A percentile compares a stretch with the other conserved stretches of the same genome.
These are phyloP conservation scores for Pythium aphanidermatum DNA, from an alignment of 352 stramenopile species.

Conservation along the genomic window DNA sequence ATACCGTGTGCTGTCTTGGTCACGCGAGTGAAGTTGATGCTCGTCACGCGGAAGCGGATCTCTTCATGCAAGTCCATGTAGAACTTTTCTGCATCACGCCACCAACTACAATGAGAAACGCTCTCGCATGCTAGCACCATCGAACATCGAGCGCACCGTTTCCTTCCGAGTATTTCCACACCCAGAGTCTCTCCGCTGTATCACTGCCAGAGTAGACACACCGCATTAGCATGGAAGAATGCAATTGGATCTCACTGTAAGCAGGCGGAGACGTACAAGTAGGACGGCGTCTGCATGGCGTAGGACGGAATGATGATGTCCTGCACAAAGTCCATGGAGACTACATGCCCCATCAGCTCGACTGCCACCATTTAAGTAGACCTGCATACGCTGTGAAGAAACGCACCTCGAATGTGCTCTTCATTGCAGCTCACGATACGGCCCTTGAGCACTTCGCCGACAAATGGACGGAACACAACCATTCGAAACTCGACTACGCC, in stretches of 20 bases:
- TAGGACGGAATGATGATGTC: slow-evolving; percentile 88
- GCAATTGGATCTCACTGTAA: neutral
- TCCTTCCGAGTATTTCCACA: slow-evolving; percentile 84
- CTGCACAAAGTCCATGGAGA: slow-evolving; percentile 89
- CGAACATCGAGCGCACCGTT: slow-evolving; percentile 31
- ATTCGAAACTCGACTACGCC: slow-evolving; percentile 86
- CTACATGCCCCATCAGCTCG: slow-evolving; percentile 12
- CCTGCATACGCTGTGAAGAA: neutral
- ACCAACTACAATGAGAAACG: no score
- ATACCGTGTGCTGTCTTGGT: slow-evolving; percentile 80
- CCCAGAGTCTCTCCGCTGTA: slow-evolving; percentile 69
- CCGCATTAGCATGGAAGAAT: neutral
- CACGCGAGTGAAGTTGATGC: slow-evolving; percentile 86
- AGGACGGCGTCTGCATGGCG: slow-evolving; percentile 81
- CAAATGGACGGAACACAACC: slow-evolving; percentile 85
- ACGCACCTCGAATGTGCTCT: slow-evolving; percentile 72
- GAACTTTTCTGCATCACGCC: slow-evolving; percentile 50
- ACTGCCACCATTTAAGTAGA: neutral
- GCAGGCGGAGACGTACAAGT: slow-evolving; percentile 47
- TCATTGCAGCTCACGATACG: slow-evolving; percentile 87
- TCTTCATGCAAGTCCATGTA: slow-evolving; percentile 88
- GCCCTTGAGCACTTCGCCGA: slow-evolving; percentile 85
- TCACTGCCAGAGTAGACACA: slow-evolving; percentile 36
- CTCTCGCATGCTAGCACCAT: no score
- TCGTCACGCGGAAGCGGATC: slow-evolving; percentile 82